Conservation (phyloP, 2,329 filamentous ascomycete genomes). For the Paraphoma chrysanthemicola region DNA sequence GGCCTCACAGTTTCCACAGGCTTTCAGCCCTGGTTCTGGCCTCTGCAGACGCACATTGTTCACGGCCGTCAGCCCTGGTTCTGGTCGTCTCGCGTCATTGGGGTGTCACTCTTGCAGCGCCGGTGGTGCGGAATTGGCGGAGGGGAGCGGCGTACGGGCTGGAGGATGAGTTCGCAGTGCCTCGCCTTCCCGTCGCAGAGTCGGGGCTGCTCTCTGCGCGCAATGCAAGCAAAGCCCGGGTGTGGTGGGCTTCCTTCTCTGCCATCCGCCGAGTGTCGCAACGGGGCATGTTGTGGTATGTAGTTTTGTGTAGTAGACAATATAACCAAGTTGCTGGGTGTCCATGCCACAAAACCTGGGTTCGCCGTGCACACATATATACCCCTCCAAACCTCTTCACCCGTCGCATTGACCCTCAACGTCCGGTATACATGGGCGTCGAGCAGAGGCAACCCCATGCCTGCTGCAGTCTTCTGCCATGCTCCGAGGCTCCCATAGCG, state of each 20-base stretch:
- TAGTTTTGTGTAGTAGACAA: conserved; percentile 13
- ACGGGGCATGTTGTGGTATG: conserved; percentile 13
- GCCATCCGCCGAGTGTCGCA: background rate
- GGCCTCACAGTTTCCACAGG: conserved; percentile 5
- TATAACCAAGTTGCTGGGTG: conserved; percentile 8
- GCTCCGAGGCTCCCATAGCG: conserved; percentile 11
- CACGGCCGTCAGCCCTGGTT: too few relatives aligned
- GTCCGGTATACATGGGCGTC: conserved; percentile 13
- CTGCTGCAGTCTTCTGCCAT: conserved; percentile 10
- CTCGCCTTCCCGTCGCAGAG: conserved; percentile 9
- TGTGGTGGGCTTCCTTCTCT: conserved; percentile 18
- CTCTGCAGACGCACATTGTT: background rate
- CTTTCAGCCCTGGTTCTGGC: conserved; percentile 16
- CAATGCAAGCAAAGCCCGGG: conserved; percentile 19
- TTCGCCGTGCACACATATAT: conserved; percentile 16
- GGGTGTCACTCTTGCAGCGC: conserved; percentile 19
- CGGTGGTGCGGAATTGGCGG: conserved; percentile 9
- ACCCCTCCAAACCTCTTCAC: conserved; percentile 8
- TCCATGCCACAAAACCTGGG: conserved; percentile 7
- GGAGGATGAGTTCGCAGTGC: too few relatives aligned
- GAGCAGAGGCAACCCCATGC: conserved; percentile 16
- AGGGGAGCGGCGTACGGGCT: conserved; percentile 8
- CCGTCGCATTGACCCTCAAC: conserved; percentile 11
- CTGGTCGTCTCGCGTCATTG: conserved; percentile 1
- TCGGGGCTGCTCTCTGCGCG: conserved; percentile 18